Conservation (phyloP, 75 land plant genomes). For the Pinus tabuliformis region DNA sequence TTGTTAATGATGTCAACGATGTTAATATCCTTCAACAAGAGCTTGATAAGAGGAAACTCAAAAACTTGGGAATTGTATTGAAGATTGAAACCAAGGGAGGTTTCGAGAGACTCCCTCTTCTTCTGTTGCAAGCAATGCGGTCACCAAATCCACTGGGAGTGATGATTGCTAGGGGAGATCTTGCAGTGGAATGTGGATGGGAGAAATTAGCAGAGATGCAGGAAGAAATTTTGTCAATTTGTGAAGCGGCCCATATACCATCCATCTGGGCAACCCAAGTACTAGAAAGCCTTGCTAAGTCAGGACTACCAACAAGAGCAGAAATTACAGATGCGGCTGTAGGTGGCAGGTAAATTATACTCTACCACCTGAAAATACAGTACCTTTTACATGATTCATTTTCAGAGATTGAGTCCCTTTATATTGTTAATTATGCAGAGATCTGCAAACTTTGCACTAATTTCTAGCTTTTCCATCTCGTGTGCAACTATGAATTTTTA, state of each 20-base stretch:
- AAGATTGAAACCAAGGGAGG: conserved; percentile 64
- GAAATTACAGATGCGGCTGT: conserved; percentile 65
- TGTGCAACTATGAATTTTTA: background rate
- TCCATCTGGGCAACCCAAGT: conserved; percentile 75
- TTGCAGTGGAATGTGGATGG: conserved; percentile 79
- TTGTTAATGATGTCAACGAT: conserved; percentile 46
- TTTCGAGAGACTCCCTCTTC: conserved; percentile 39
- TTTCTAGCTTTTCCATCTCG: background rate
- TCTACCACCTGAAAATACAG: background rate
- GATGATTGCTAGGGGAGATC: conserved; percentile 77
- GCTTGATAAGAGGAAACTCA: conserved; percentile 31
- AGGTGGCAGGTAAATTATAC: conserved; percentile 45
- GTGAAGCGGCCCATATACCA: conserved; percentile 59
- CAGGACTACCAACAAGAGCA: conserved; percentile 60
- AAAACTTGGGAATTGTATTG: conserved; percentile 44
- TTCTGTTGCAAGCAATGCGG: conserved; percentile 61
- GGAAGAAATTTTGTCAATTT: conserved; percentile 54
- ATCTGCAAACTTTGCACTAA: background rate
- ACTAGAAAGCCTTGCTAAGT: conserved; percentile 51
- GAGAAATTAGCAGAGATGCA: conserved; percentile 54
- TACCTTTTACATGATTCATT: background rate
- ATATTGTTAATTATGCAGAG: background rate
- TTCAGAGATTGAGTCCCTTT: background rate
- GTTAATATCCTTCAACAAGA: conserved; percentile 37
- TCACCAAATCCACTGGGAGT: conserved; percentile 54